Base-by-base conservation (phyloP, 2,329 filamentous ascomycete genomes). In the Emericellopsis cladophorae region DNA sequence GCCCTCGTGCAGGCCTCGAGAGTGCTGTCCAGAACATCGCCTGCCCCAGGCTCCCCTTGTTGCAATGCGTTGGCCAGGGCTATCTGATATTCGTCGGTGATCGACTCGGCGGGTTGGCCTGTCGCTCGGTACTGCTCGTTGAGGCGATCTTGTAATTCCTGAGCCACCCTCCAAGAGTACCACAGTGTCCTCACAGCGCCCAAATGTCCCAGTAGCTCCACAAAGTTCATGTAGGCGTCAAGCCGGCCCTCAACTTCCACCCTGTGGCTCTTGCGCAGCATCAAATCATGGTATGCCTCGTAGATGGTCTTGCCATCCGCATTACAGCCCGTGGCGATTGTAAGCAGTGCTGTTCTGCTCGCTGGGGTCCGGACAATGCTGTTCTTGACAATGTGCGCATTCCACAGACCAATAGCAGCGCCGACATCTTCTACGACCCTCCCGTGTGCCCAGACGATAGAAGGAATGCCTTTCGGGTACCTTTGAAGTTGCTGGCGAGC, bases 161-260 rank as follows among this genome's bases (percentile, higher is more conserved):
- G 26, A 12, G 26, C 26, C 6, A 29, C 26, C 26, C 26, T 29
- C 26, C 26, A 29, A 9, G 26, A 29, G 4, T 9, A 29, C 37
- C 43, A 40, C 15, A 45, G 22, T n/a, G 37, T 42, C 26, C 40
- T 31, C 14, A 36, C 22, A n/a, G 43, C 43, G 8, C 40, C 40
- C 10, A 45, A 34, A n/a, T 29, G 33, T 2, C 43, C 40, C 11
- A 45, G 43, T 9, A 42, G 23, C 5, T 21, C 34, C 9, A 45
- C 21, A 24, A 42, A 45, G 5, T 29, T 21, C 16, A 26, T 36
- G 29, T 24, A 24, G 10, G 18, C 33, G 3, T 23, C 23, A 7
- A 37, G 23, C 34, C 37, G 31, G 12, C 9, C 26, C 4, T 16
- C 31, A 12, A n/a, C 26, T 10, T 26, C 8, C 4, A 11, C n/a